phyloP scores from a whole-genome alignment of 2,329 filamentous ascomycete species.

The Cercospora beticola region DNA sequence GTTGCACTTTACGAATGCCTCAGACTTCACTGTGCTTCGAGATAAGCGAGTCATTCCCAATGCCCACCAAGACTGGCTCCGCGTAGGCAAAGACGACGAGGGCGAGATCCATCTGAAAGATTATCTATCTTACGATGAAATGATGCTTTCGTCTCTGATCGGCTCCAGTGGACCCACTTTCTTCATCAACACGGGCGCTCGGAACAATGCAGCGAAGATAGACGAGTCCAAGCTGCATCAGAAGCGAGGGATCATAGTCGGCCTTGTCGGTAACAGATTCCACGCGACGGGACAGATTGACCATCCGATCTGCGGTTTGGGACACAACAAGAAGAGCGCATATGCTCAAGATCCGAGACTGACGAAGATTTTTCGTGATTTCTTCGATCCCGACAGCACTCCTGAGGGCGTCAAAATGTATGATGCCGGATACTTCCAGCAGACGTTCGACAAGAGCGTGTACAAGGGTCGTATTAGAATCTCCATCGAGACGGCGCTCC shows the following conservation, averaged over 20 bases:
- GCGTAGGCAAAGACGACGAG: background rate
- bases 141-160: constrained; percentile 34
- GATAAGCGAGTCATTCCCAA: background rate
- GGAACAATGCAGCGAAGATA: constrained; percentile 22
- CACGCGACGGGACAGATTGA: background rate
- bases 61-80: background rate
- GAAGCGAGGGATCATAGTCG: background rate
- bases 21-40: background rate
- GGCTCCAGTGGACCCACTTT: constrained; percentile 30
- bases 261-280: background rate
- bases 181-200: constrained; percentile 34
- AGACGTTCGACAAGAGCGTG: background rate
- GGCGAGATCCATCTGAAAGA: constrained; percentile 20
- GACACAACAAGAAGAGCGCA: background rate
- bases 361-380: background rate
- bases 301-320: background rate
- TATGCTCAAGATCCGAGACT: background rate
- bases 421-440: background rate
- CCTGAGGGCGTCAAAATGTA: background rate
- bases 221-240: constrained; percentile 7
- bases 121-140: constrained; percentile 37
- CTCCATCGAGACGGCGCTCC: background rate
- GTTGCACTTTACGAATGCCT: background rate
- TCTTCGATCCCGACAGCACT: background rate
- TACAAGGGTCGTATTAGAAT: background rate